Evolutionary conservation across 169 alveolate species (phyloP), one percentile per base, ranked within the genome.

Genomic region (Plasmodium sp.): DNA sequence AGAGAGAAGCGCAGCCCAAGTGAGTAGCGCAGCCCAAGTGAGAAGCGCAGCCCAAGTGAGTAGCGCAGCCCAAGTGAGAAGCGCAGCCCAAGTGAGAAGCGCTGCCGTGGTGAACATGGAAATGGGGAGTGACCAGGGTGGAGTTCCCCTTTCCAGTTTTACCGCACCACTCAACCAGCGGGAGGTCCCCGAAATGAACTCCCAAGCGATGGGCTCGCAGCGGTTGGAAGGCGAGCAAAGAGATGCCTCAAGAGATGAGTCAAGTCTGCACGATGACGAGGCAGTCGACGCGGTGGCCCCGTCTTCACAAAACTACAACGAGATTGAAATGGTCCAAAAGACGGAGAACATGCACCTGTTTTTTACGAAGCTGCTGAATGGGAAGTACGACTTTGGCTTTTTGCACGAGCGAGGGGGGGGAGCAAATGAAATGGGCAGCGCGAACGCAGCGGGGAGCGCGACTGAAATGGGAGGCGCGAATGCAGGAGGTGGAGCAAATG

Each of bases 311-410:
- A 10, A 84, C 6, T 62, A 31, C 33, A 72, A 45, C 14, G 93
- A 84, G 34, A 1, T 72, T 18, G 74, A 54, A 27, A 86, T 86
- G 18, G 45, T 79, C n/a, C n/a, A 7, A 71, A 54, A 75, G 14
- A 33, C 48, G 18, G 83, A 86, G 43, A 86, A 86, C 56, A 77
- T 86, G 88, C n/a, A 34, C 6, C 51, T 79, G 5, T 86, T 86
- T 48, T 86, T 86, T 33, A 86, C 94, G 67, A 86, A 77, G 33
- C 5, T 77, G n/a, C 22, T 86, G 9, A 75, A 77, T 16, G 81
- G 16, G 72, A 86, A 86, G 33, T 86, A 86, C 34, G 94, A 86
- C 71, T 86, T 86, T 62, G 48, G 22, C 12, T 77, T 86, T 86
- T 86, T 86, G 54, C 43, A 54, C 36, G 88, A 80, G 14, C 5